Evolutionary conservation across 2,329 filamentous ascomycete species (phyloP).

Genomic region (Aureobasidium leucospermi): DNA sequence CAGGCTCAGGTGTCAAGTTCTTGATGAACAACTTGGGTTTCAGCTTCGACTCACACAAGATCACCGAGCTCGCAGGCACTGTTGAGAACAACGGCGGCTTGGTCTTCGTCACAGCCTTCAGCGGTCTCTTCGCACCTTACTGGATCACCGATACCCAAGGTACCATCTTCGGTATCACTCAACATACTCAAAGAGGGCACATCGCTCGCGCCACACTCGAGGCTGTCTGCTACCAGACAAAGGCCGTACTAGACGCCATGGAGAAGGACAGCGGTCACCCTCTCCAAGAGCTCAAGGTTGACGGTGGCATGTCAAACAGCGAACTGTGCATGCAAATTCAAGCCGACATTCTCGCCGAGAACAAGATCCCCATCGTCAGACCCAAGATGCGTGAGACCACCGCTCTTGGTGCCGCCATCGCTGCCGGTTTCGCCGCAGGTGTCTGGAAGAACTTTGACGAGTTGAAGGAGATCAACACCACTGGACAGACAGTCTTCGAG

Average conservation of each 20-base stretch:
- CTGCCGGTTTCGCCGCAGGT: constrained; percentile 74
- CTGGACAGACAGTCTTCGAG: constrained; percentile 61
- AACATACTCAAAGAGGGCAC: constrained; percentile 77
- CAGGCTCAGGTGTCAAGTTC: constrained; percentile 61
- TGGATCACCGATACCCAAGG: constrained; percentile 92
- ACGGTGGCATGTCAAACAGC: constrained; percentile 84
- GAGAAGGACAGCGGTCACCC: constrained; percentile 73
- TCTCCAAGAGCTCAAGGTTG: constrained; percentile 69
- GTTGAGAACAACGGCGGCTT: constrained; percentile 74
- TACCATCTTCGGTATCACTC: constrained; percentile 53
- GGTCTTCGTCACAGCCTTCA: constrained; percentile 82
- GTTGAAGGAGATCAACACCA: constrained; percentile 63
- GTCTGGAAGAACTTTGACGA: constrained; percentile 73
- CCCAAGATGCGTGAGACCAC: constrained; percentile 89
- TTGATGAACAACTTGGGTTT: constrained; percentile 54
- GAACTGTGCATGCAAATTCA: constrained; percentile 88
- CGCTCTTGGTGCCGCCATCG: constrained; percentile 79
- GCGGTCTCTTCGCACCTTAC: constrained; percentile 83
- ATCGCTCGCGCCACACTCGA: constrained; percentile 85
- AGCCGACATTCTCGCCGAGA: constrained; percentile 66
- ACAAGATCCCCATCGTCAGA: constrained; percentile 65
- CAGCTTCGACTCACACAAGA: constrained; percentile 56
- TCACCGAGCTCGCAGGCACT: constrained; percentile 56
- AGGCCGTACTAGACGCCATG: constrained; percentile 88
- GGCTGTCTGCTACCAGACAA: constrained; percentile 87